Evolutionary conservation across 208 protist species (phyloP).

Genomic region (Acanthamoeba quina): DNA sequence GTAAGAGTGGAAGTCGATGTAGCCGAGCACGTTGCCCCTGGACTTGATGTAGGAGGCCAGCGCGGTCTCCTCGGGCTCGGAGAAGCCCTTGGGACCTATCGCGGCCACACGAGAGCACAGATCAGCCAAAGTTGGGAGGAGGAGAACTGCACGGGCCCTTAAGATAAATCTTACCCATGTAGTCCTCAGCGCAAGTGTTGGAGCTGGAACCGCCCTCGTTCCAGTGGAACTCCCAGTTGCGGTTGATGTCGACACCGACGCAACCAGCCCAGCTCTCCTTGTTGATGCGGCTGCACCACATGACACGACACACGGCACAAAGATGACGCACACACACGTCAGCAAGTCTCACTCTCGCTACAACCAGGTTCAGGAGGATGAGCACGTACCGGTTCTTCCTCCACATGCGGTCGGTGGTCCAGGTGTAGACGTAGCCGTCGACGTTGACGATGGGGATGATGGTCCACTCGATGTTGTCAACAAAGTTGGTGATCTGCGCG

Average conservation of each 20-base stretch:
- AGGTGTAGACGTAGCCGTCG: constrained; percentile 83
- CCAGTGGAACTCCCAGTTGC: constrained; percentile 82
- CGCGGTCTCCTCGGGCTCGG: constrained; percentile 39
- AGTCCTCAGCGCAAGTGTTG: constrained; percentile 77
- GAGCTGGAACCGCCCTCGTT: constrained; percentile 61
- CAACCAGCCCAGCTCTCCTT: constrained; percentile 47
- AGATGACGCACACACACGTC: background rate
- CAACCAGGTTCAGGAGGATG: background rate
- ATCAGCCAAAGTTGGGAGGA: background rate
- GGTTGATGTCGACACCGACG: constrained; percentile 80
- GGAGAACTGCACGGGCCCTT: background rate
- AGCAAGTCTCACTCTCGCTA: background rate
- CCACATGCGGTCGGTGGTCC: constrained; percentile 79
- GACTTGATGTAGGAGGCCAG: constrained; percentile 38
- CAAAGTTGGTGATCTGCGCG: constrained; percentile 27
- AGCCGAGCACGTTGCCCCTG: constrained; percentile 23
- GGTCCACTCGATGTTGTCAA: constrained; percentile 73
- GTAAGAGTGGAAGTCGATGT: constrained; percentile 77
- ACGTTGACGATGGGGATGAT: constrained; percentile 80
- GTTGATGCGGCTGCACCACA: background rate
- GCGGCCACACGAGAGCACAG: background rate
- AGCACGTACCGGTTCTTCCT: constrained; percentile 78
- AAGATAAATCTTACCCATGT: constrained; percentile 73
- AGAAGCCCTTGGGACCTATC: constrained; percentile 5
- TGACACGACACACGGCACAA: no score